Evolutionary conservation across 2,329 filamentous ascomycete species (phyloP).

Genomic region (Cadophora gregata): DNA sequence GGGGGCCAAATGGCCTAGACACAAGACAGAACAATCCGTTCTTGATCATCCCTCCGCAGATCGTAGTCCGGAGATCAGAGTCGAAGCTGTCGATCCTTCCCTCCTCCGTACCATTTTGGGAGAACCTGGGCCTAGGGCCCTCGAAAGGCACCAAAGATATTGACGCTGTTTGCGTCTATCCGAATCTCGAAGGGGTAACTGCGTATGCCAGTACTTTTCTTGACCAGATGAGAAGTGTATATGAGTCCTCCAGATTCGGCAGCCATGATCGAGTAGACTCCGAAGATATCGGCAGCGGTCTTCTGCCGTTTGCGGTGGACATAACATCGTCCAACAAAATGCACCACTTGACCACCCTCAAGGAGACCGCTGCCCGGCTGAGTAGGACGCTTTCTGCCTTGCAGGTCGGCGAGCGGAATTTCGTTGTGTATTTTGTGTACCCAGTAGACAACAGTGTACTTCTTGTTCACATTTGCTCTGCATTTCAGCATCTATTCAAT

Average conservation of each 20-base stretch:
- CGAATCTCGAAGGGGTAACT: constrained; percentile 66
- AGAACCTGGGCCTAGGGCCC: constrained; percentile 76
- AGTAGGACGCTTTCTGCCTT: constrained; percentile 43
- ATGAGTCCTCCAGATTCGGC: constrained; percentile 77
- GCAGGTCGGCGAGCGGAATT: constrained; percentile 55
- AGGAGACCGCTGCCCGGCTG: constrained; percentile 40
- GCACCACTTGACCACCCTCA: constrained; percentile 37
- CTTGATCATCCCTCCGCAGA: constrained; percentile 69
- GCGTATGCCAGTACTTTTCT: constrained; percentile 69
- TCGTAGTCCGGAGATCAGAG: constrained; percentile 75
- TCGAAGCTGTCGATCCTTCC: constrained; percentile 75
- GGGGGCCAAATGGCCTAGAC: constrained; percentile 32
- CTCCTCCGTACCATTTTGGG: constrained; percentile 80
- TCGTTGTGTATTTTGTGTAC: constrained; percentile 81
- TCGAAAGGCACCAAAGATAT: constrained; percentile 75
- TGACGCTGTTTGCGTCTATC: constrained; percentile 72
- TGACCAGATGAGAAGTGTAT: constrained; percentile 70
- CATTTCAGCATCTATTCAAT: constrained; percentile 76
- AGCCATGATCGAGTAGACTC: constrained; percentile 56
- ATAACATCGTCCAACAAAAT: constrained; percentile 47
- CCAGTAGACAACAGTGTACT: constrained; percentile 65
- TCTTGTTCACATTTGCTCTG: constrained; percentile 72
- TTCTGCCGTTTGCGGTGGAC: constrained; percentile 41
- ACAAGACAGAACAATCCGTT: constrained; percentile 61
- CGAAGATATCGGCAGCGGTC: constrained; percentile 45